Conservation (phyloP, 768 basidiomycete genomes). For the Russula foetens region DNA sequence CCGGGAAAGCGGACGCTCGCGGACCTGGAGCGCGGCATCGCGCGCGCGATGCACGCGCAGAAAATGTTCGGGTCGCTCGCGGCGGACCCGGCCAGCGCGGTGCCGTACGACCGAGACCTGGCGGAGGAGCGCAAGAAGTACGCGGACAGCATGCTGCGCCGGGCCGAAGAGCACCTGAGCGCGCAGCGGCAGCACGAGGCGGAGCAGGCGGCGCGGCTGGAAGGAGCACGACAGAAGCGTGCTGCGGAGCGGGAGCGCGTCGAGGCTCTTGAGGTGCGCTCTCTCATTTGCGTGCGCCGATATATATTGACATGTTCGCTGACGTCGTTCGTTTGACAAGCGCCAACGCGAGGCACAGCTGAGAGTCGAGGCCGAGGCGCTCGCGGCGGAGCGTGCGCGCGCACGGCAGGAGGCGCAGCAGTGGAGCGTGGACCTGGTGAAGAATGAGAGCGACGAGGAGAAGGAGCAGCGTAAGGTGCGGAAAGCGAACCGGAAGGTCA, state of each 20-base stretch:
- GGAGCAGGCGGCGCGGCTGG: slow-evolving; percentile 63
- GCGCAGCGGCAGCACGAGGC: slow-evolving; percentile 65
- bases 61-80: slow-evolving; percentile 81
- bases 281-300: neutral
- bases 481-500: slow-evolving; percentile 45
- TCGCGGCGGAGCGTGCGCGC: slow-evolving; percentile 70
- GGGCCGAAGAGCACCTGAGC: slow-evolving; percentile 70
- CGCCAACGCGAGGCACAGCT: slow-evolving; percentile 53
- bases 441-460: slow-evolving; percentile 71
- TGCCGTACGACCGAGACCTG: slow-evolving; percentile 82
- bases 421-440: slow-evolving; percentile 58
- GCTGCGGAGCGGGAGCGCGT: slow-evolving; percentile 69
- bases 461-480: slow-evolving; percentile 51
- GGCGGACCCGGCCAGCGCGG: slow-evolving; percentile 51
- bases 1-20: slow-evolving; percentile 71
- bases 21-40: slow-evolving; percentile 71
- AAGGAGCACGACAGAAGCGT: slow-evolving; percentile 66
- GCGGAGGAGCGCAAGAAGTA: slow-evolving; percentile 88
- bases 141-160: slow-evolving; percentile 77
- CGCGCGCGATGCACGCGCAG: slow-evolving; percentile 79
- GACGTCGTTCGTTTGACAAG: slow-evolving; percentile 31
- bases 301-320: no score
- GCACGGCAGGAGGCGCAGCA: slow-evolving; percentile 74
- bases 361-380: slow-evolving; percentile 59
- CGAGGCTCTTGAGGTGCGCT: slow-evolving; percentile 57